Conservation (phyloP, 176 grass and related monocot genomes). For the Panicum miliaceum region DNA sequence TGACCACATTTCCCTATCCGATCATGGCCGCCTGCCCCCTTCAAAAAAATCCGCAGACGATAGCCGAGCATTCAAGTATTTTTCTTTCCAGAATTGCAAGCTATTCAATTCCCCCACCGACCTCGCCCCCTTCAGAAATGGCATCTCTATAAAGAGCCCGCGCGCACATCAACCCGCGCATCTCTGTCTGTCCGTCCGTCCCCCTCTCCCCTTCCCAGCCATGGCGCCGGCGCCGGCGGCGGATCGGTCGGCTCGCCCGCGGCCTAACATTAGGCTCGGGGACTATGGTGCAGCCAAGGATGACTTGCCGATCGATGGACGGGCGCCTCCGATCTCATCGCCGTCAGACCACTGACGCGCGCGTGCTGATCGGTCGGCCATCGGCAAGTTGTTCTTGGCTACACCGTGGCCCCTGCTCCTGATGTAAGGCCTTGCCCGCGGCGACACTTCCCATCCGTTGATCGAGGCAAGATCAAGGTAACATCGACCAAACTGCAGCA, state of each 20-base stretch:
- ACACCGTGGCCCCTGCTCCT: constrained; percentile 78
- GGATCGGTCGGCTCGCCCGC: constrained; percentile 29
- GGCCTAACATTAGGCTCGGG: constrained; percentile 71
- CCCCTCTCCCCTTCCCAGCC: not conserved
- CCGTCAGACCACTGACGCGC: not conserved
- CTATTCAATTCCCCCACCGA: constrained; percentile 44
- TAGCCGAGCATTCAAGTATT: constrained; percentile 29
- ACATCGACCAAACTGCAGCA: too few relatives aligned
- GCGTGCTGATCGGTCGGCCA: not conserved
- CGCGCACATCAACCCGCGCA: not conserved
- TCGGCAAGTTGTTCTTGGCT: constrained; percentile 95
- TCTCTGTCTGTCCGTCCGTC: not conserved
- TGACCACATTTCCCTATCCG: constrained; percentile 7
- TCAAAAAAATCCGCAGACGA: constrained; percentile 33
- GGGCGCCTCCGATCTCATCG: not conserved
- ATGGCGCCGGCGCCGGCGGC: too few relatives aligned
- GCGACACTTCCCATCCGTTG: constrained; percentile 17
- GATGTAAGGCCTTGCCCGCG: constrained; percentile 58
- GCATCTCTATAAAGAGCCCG: constrained; percentile 27
- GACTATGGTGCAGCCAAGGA: constrained; percentile 93
- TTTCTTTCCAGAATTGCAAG: not conserved
- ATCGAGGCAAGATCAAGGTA: not conserved
- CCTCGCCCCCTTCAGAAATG: constrained; percentile 26
- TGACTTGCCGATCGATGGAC: constrained; percentile 79
- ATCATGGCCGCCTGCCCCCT: constrained; percentile 2